These are phyloP conservation scores for Macrophomina tecta DNA, from an alignment of 2,329 filamentous ascomycete species.

Conservation along the genomic window DNA sequence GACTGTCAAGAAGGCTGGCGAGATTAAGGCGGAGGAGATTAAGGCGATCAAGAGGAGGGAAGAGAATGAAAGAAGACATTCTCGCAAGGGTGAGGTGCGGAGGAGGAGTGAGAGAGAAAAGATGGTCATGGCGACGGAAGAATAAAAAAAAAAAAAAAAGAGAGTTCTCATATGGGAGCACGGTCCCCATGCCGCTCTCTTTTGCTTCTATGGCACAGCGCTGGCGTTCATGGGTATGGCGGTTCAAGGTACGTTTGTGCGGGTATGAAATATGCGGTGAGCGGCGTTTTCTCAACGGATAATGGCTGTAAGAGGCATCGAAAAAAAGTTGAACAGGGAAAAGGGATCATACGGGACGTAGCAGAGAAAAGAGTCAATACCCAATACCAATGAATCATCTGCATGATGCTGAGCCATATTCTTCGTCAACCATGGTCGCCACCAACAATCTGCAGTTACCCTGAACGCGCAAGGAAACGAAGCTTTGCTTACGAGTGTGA, in stretches of 20 bases:
- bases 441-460: too few species aligned
- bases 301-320: neutral
- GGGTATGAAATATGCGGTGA: neutral
- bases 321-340: neutral
- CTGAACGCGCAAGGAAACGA: too few species aligned
- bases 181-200: constrained; percentile 3
- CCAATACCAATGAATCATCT: neutral
- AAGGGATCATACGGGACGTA: neutral
- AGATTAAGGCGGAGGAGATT: constrained; percentile 92
- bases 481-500: too few species aligned
- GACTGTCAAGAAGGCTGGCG: constrained; percentile 91
- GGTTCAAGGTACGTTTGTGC: neutral
- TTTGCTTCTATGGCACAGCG: constrained; percentile 25
- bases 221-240: constrained; percentile 23
- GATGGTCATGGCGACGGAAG: constrained; percentile 77
- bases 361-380: neutral
- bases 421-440: too few species aligned
- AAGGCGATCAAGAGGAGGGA: constrained; percentile 86
- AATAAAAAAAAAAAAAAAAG: constrained; percentile 46
- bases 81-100: constrained; percentile 78
- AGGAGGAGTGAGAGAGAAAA: constrained; percentile 86
- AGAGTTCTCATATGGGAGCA: neutral
- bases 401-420: too few species aligned
- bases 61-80: constrained; percentile 93
- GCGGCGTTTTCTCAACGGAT: neutral